Conservation (phyloP, 1,139 yeast species). For the Pichia sp. region DNA sequence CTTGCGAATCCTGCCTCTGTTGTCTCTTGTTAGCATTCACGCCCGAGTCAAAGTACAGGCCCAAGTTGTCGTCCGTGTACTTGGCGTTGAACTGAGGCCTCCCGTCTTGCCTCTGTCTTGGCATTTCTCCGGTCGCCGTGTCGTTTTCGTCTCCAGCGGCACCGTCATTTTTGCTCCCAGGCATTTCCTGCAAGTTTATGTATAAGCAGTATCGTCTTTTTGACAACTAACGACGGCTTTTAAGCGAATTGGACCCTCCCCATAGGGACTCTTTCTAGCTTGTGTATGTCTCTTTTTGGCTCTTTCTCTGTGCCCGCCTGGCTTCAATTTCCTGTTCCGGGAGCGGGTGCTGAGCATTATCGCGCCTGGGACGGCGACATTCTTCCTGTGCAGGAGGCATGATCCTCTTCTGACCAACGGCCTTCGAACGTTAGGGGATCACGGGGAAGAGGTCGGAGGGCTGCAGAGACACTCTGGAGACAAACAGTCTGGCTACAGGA, state of each 20-base stretch:
- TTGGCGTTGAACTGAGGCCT: conserved; percentile 20
- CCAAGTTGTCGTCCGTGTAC: conserved; percentile 17
- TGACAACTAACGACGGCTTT: not conserved
- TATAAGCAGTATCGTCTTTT: not conserved
- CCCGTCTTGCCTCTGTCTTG: not conserved
- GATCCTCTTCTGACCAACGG: not conserved
- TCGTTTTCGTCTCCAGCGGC: not conserved
- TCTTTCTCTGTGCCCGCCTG: not conserved
- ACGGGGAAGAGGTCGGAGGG: not conserved
- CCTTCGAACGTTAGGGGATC: not conserved
- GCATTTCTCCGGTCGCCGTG: not conserved
- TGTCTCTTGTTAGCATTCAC: not conserved
- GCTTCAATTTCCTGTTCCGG: not conserved
- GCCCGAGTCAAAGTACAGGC: conserved; percentile 4
- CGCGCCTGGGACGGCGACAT: not conserved
- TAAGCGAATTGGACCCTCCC: not conserved
- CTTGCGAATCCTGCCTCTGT: conserved; percentile 18
- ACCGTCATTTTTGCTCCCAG: not conserved
- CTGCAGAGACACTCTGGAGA: not conserved
- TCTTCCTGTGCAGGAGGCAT: not conserved
- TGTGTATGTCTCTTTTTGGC: not conserved
- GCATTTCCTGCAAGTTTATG: not conserved
- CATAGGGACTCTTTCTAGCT: not conserved
- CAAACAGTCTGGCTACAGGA: not conserved
- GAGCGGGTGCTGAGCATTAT: not conserved